These are phyloP conservation scores for Solanum okadae DNA, from an alignment of 257 asterid species.

Conservation along the genomic window DNA sequence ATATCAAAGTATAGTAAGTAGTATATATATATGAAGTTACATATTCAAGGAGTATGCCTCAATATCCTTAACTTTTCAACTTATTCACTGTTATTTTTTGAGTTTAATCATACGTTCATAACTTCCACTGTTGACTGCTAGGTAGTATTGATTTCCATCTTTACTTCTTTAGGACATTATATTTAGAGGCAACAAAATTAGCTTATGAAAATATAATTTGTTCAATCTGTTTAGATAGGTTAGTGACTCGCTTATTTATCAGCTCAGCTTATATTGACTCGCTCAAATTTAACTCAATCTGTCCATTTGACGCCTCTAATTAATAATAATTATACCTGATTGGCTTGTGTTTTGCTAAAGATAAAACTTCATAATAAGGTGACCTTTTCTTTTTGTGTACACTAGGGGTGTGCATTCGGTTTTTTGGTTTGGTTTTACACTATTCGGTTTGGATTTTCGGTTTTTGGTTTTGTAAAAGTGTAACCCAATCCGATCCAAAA, in stretches of 20 bases:
- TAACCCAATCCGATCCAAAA: no score
- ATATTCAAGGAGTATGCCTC: not conserved
- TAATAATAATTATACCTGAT: not conserved
- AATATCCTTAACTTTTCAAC: not conserved
- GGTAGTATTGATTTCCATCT: not conserved
- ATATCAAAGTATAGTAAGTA: not conserved
- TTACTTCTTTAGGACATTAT: not conserved
- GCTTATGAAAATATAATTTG: not conserved
- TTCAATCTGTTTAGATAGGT: fast-evolving
- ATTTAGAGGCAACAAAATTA: not conserved
- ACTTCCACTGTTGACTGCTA: not conserved
- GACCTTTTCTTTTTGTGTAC: not conserved
- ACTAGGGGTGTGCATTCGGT: no score
- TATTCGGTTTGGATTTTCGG: no score
- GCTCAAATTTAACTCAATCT: not conserved
- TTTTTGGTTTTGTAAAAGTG: no score
- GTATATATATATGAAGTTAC: not conserved
- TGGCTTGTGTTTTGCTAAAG: not conserved
- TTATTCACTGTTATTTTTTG: not conserved
- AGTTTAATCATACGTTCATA: not conserved
- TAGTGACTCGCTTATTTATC: no score
- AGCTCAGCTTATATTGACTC: no score
- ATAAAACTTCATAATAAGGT: not conserved
- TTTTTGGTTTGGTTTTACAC: no score
- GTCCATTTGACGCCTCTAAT: not conserved